Evolutionary conservation across 257 asterid species (phyloP).

Genomic region (Scutellaria baicalensis): DNA sequence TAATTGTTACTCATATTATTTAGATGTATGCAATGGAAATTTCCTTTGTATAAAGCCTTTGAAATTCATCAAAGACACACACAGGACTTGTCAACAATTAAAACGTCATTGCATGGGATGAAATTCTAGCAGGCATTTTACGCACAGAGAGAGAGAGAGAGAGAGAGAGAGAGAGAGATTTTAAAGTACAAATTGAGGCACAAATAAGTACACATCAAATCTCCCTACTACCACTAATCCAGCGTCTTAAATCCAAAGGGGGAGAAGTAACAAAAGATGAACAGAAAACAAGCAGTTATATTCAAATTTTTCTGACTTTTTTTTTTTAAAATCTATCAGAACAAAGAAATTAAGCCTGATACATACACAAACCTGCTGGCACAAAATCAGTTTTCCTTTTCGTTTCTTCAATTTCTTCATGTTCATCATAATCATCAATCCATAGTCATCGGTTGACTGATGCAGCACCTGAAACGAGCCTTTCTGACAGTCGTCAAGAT

Average conservation of each 20-base stretch:
- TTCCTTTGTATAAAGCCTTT: too few relatives aligned
- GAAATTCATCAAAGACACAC: too few relatives aligned
- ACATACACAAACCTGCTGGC: constrained; percentile 47
- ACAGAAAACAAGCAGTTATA: constrained; percentile 50
- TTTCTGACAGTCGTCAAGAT: constrained; percentile 80
- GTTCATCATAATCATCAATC: constrained; percentile 38
- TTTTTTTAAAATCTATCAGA: constrained; percentile 37
- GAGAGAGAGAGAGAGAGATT: too few relatives aligned
- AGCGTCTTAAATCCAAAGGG: constrained; percentile 34
- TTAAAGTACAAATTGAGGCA: background rate
- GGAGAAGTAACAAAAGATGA: constrained; percentile 9
- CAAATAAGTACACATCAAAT: constrained; percentile 28
- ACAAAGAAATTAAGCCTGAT: constrained; percentile 45
- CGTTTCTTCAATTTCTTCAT: constrained; percentile 22
- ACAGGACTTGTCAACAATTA: too few relatives aligned
- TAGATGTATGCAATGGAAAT: too few relatives aligned
- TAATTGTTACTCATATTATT: too few relatives aligned
- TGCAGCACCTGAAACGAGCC: constrained; percentile 99
- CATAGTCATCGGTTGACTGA: constrained; percentile 73
- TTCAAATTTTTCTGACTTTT: constrained; percentile 27
- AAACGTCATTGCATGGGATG: too few relatives aligned
- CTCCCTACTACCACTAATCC: constrained; percentile 49
- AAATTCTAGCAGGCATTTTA: too few relatives aligned
- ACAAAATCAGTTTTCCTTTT: constrained; percentile 26
- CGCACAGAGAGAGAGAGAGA: too few relatives aligned